phyloP scores from a whole-genome alignment of 2,329 filamentous ascomycete genomes.

The Aquanectria penicillioides region DNA sequence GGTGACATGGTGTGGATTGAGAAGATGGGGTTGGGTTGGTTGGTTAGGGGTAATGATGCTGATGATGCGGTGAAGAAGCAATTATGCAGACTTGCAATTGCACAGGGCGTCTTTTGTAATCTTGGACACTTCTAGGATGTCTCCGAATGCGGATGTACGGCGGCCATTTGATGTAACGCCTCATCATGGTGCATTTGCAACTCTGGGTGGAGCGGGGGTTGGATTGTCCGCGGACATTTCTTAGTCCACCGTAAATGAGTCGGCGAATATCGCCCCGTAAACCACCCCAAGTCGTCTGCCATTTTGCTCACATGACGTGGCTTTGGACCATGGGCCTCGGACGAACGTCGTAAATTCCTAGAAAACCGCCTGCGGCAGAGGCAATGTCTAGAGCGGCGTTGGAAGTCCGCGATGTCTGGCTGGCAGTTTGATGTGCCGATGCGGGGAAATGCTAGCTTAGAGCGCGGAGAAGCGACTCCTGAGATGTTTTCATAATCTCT shows the following conservation, averaged over 20 bases:
- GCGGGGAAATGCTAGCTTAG: constrained; percentile 3
- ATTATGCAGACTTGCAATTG: constrained; percentile 6
- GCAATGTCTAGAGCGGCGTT: no score
- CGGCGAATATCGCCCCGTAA: no score
- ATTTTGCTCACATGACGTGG: no score
- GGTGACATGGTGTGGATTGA: constrained; percentile 35
- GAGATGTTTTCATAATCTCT: neutral
- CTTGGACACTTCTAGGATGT: neutral
- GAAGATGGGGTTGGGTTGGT: neutral
- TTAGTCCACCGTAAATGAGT: no score
- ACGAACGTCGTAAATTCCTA: no score
- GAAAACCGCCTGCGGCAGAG: no score
- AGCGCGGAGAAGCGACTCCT: neutral
- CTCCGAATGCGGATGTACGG: constrained; percentile 19
- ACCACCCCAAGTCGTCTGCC: neutral
- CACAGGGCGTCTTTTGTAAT: constrained; percentile 28
- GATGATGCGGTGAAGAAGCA: constrained; percentile 10
- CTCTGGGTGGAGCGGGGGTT: constrained; percentile 19
- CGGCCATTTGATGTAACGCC: constrained; percentile 24
- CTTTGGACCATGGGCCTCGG: no score
- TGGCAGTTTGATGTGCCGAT: neutral
- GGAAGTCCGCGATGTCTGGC: neutral
- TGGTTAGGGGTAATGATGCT: neutral
- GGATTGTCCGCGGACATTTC: constrained; percentile 26
- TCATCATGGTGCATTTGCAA: constrained; percentile 1